phyloP scores from a whole-genome alignment of 345 rosid genomes.

The Ricinus communis region DNA sequence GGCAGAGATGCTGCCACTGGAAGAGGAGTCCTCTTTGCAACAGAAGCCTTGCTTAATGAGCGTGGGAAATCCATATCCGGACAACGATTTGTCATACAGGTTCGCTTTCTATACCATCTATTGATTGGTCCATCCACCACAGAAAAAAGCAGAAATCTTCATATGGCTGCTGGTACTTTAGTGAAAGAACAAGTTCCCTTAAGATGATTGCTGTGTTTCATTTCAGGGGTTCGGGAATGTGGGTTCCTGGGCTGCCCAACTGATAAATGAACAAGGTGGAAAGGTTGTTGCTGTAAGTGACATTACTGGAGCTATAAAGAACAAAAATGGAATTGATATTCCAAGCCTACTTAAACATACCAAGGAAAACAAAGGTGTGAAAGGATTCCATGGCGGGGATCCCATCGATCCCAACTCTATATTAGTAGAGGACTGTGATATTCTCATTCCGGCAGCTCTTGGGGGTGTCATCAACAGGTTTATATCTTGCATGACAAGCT shows the following conservation, averaged over 20 bases:
- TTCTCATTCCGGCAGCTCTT: slow-evolving; percentile 89
- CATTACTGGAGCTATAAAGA: slow-evolving; percentile 82
- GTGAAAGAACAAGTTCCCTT: neutral
- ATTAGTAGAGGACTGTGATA: slow-evolving; percentile 78
- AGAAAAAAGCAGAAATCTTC: neutral
- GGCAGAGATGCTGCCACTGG: slow-evolving; percentile 99
- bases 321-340: slow-evolving; percentile 70
- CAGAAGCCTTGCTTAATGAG: slow-evolving; percentile 90
- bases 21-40: slow-evolving; percentile 87
- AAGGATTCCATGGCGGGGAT: slow-evolving; percentile 73
- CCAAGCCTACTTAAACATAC: slow-evolving; percentile 57
- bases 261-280: slow-evolving; percentile 76
- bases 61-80: slow-evolving; percentile 72
- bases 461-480: slow-evolving; percentile 96
- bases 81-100: slow-evolving; percentile 86
- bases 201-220: neutral
- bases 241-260: slow-evolving; percentile 93
- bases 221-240: slow-evolving; percentile 94
- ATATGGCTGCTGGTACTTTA: neutral
- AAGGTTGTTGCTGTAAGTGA: slow-evolving; percentile 84
- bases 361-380: slow-evolving; percentile 63
- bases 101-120: slow-evolving; percentile 8
- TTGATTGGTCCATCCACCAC: neutral
- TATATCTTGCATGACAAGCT: neutral
- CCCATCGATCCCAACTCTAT: slow-evolving; percentile 54